A percentile compares a stretch with the other conserved stretches of the same genome.
These are phyloP conservation scores for Corymbia maculata DNA, from an alignment of 345 rosid genomes.

Conservation along the genomic window DNA sequence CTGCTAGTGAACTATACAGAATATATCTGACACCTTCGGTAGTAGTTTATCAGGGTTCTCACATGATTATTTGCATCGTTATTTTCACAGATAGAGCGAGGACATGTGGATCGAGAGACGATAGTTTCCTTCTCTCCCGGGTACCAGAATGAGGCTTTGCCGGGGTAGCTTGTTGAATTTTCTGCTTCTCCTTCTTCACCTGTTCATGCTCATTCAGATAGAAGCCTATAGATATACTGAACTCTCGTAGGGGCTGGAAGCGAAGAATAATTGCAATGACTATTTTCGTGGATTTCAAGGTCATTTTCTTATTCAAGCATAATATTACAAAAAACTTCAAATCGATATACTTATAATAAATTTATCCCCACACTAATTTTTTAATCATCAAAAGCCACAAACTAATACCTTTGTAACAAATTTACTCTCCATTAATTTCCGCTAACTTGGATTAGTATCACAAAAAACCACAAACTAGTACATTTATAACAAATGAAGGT, in stretches of 20 bases:
- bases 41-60: neutral
- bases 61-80: neutral
- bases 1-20: neutral
- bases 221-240: neutral
- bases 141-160: neutral
- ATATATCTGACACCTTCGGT: neutral
- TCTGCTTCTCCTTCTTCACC: neutral
- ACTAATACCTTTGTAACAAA: too few species aligned
- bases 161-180: neutral
- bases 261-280: neutral
- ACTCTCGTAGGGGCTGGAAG: neutral
- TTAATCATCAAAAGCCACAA: too few species aligned
- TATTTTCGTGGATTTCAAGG: neutral
- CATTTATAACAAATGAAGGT: too few species aligned
- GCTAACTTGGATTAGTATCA: too few species aligned
- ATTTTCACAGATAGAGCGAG: neutral
- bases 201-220: neutral
- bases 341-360: too few species aligned
- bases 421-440: too few species aligned
- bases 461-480: too few species aligned
- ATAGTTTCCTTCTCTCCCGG: neutral
- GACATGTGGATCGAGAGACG: neutral
- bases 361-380: too few species aligned
- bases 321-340: too few species aligned
- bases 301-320: neutral